Percentiles rank a stretch among this genome's conserved stretches.
These are phyloP conservation scores for Pseudogymnoascus sp. DNA, from an alignment of 2,329 filamentous ascomycete genomes.

Conservation along the genomic window DNA sequence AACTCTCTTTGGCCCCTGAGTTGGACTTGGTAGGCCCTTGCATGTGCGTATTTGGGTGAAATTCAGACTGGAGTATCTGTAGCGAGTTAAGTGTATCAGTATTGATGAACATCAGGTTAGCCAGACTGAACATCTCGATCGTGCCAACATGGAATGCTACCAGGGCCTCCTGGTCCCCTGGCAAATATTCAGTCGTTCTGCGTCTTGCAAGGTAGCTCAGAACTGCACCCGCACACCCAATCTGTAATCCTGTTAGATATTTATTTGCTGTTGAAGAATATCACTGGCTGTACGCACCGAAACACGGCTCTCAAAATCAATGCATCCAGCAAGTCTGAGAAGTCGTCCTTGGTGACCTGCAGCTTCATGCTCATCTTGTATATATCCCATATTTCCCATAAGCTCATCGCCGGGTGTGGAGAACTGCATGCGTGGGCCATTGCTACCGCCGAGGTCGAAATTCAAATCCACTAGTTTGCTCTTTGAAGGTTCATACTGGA, in stretches of 20 bases:
- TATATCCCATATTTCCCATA: conserved; percentile 11
- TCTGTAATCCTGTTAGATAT: conserved; percentile 19
- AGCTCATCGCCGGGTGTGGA: conserved; percentile 48
- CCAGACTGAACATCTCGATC: conserved; percentile 68
- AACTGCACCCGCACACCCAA: conserved; percentile 82
- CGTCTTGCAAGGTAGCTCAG: conserved; percentile 69
- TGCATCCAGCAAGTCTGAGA: conserved; percentile 58
- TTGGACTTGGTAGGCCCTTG: conserved; percentile 55
- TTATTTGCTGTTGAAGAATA: neutral
- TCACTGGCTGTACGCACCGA: conserved; percentile 42
- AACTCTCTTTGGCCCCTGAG: conserved; percentile 64
- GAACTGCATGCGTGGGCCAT: conserved; percentile 45
- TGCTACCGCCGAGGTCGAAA: conserved; percentile 38
- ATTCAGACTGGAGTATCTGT: conserved; percentile 76
- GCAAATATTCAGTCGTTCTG: conserved; percentile 52
- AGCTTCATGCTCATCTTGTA: conserved; percentile 30
- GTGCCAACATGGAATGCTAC: conserved; percentile 50
- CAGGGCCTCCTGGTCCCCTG: conserved; percentile 46
- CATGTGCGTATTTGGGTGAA: conserved; percentile 72
- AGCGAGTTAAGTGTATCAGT: conserved; percentile 71
- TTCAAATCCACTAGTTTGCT: conserved; percentile 55
- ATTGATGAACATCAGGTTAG: conserved; percentile 65
- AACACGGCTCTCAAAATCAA: conserved; percentile 65
- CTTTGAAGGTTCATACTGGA: conserved; percentile 57
- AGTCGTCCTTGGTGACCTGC: conserved; percentile 53